Conservation (phyloP, 2,329 filamentous ascomycete genomes). For the Trichophyton rubrum region DNA sequence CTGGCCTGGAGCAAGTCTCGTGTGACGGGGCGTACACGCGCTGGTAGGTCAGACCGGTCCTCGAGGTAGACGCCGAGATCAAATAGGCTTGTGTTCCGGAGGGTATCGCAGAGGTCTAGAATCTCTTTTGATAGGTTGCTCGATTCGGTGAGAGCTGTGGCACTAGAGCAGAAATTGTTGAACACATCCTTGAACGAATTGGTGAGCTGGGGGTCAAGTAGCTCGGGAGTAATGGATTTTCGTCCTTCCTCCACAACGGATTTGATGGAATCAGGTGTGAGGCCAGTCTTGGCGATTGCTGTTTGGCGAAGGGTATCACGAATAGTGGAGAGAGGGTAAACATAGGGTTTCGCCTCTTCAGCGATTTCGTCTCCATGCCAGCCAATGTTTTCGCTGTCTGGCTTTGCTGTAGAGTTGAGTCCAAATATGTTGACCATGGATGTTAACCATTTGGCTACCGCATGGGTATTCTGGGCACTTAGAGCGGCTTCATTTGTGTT, state of each 20-base stretch:
- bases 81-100: constrained; percentile 71
- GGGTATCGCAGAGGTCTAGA: constrained; percentile 61
- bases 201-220: constrained; percentile 11
- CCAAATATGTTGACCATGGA: constrained; percentile 75
- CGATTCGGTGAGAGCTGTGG: constrained; percentile 26
- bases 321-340: constrained; percentile 47
- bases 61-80: constrained; percentile 79
- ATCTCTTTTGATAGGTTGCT: constrained; percentile 57
- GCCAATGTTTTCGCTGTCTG: constrained; percentile 38
- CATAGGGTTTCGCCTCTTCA: constrained; percentile 44
- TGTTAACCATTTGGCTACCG: constrained; percentile 65
- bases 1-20: constrained; percentile 42
- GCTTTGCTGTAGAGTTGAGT: constrained; percentile 38
- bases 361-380: constrained; percentile 56
- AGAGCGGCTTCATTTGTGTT: constrained; percentile 35
- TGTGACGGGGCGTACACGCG: constrained; percentile 58
- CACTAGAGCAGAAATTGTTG: constrained; percentile 26
- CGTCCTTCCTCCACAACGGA: constrained; percentile 27
- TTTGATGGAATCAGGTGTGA: constrained; percentile 27
- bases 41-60: constrained; percentile 57
- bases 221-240: constrained; percentile 6
- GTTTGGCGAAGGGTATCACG: constrained; percentile 46
- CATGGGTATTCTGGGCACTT: constrained; percentile 37
- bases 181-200: constrained; percentile 36
- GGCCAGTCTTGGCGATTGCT: constrained; percentile 39